Evolutionary conservation across 805 yeast species (phyloP).

Genomic region (Kluyveromyces lactis): DNA sequence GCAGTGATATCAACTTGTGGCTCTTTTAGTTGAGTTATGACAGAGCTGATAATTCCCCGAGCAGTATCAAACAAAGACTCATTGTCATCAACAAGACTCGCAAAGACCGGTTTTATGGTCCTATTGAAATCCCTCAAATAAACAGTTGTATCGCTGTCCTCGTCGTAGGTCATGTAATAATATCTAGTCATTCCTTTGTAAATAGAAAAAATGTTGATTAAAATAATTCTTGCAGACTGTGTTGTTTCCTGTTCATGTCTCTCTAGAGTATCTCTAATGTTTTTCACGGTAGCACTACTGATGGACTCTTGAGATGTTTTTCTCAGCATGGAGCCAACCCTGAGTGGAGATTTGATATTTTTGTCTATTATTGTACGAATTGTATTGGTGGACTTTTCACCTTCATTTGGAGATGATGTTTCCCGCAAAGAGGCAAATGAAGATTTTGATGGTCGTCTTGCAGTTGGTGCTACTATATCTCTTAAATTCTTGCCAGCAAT

Average conservation of each 20-base stretch:
- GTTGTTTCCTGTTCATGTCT: constrained; percentile 11
- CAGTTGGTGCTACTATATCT: constrained; percentile 8
- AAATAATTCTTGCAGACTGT: constrained; percentile 20
- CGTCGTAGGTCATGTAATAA: constrained; percentile 19
- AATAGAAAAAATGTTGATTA: constrained; percentile 25
- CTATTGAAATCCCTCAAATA: constrained; percentile 18
- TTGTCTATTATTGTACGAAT: constrained; percentile 1
- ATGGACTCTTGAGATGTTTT: constrained; percentile 6
- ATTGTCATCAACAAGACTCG: constrained; percentile 33
- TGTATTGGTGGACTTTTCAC: not conserved
- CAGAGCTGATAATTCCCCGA: constrained; percentile 30
- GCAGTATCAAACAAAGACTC: constrained; percentile 27
- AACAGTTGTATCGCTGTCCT: constrained; percentile 12
- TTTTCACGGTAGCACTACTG: constrained; percentile 7
- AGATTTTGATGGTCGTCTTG: constrained; percentile 7
- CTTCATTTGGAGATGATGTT: not conserved
- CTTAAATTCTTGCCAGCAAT: constrained; percentile 1
- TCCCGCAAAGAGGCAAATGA: not conserved
- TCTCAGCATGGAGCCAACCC: constrained; percentile 4
- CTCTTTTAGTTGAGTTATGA: constrained; percentile 24
- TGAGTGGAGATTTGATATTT: constrained; percentile 2
- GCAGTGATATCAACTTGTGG: constrained; percentile 22
- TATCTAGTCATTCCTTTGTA: constrained; percentile 22
- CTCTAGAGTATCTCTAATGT: constrained; percentile 9
- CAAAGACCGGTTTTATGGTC: constrained; percentile 32